Base-by-base conservation (phyloP, 225 moss, liverwort and hornwort species). In the Neckera pumila region DNA sequence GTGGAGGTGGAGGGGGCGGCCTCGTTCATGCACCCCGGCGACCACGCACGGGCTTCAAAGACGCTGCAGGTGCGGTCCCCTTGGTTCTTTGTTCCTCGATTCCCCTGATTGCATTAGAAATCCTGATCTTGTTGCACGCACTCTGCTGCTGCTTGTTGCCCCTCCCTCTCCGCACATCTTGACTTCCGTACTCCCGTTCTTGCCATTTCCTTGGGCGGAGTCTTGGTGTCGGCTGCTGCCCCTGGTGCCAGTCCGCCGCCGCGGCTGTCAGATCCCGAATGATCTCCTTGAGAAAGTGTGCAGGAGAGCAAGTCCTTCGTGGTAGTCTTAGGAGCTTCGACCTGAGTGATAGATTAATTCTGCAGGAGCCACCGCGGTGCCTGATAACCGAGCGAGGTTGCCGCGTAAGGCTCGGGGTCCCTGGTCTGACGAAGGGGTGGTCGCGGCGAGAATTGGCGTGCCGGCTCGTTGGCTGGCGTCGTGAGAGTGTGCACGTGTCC, bases 251-350 rank as follows among this genome's bases (percentile, higher is more conserved):
- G 72, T 66, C 40, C 84, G 74, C 60, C 73, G 85, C 43, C 62
- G 57, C 45, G 76, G 84, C 61, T 74, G 28, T 49, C 75, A 84
- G 93, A 93, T 91, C 91, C 86, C 87, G 76, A 90, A 86, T 88
- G 87, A 76, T 90, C 43, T 85, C 40, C 63, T 65, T 56, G 63
- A 42, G 45, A 45, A 10, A 70, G 76, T 43, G 79, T 79, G 71
- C 49, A 43, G 76, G 76, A 57, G 34, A 80, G 86, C 80, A n/a
- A 42, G 16, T 70, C 65, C 80, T 85, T 62, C 42, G 40, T 71
- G 87, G 31, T 60, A 45, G 59, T 79, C 23, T 40, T 45, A 67
- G 88, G 45, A 66, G 64, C 81, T 49, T 80, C 15, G 84, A 40
- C 45, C 56, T 64, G 47, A 40, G 71, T 84, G 82, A 63, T 63